Evolutionary conservation across 148 eudicot species (phyloP).

Genomic region (Simmondsia chinensis): DNA sequence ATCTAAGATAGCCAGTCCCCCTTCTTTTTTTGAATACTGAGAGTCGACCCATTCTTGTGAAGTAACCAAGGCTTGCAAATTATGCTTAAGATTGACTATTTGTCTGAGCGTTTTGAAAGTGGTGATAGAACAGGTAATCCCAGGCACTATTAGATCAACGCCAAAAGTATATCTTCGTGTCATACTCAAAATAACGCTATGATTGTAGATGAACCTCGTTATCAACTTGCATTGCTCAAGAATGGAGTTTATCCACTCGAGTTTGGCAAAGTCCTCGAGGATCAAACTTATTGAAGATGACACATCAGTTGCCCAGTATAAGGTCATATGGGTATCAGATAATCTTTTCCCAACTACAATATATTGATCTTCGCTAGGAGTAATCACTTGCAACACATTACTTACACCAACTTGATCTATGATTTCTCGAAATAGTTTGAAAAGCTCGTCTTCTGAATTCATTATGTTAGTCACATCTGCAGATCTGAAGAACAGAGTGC

Average conservation of each 20-base stretch:
- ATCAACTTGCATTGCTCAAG: slow-evolving; percentile 68
- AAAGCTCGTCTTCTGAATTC: slow-evolving; percentile 41
- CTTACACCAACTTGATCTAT: slow-evolving; percentile 74
- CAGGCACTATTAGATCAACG: slow-evolving; percentile 67
- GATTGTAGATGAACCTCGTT: slow-evolving; percentile 74
- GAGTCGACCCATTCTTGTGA: slow-evolving; percentile 97
- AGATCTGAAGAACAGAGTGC: slow-evolving; percentile 65
- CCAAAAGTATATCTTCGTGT: slow-evolving; percentile 80
- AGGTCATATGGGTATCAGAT: slow-evolving; percentile 44
- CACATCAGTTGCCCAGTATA: slow-evolving; percentile 94
- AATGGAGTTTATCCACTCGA: slow-evolving; percentile 49
- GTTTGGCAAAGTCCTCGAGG: slow-evolving; percentile 60
- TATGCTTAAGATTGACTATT: slow-evolving; percentile 61
- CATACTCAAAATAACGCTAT: slow-evolving; percentile 63
- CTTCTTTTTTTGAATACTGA: slow-evolving; percentile 61
- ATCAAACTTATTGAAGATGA: slow-evolving; percentile 49
- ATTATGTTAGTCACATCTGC: slow-evolving; percentile 53
- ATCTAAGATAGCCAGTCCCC: slow-evolving; percentile 63
- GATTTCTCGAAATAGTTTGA: slow-evolving; percentile 50
- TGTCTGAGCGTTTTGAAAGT: slow-evolving; percentile 62
- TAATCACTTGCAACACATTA: slow-evolving; percentile 80
- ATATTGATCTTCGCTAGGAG: slow-evolving; percentile 55
- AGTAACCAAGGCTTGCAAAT: slow-evolving; percentile 77
- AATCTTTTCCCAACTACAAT: slow-evolving; percentile 52
- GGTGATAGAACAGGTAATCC: slow-evolving; percentile 38